phyloP scores from a whole-genome alignment of 2,329 filamentous ascomycete species.

The Aspergillus fijiensis region DNA sequence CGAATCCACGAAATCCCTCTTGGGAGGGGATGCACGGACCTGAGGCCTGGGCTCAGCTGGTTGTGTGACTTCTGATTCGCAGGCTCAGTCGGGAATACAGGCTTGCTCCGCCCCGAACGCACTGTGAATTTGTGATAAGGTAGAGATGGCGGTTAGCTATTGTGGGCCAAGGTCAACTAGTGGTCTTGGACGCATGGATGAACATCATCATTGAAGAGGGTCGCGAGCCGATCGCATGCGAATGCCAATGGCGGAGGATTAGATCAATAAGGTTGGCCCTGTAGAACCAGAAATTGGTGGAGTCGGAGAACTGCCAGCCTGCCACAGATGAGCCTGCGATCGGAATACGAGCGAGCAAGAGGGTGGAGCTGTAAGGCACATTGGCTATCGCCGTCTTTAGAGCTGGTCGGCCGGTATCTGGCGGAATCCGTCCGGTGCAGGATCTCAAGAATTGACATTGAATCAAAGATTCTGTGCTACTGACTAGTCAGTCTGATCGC shows the following conservation, averaged over 20 bases:
- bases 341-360: not conserved
- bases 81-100: not conserved
- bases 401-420: not conserved
- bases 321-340: constrained; percentile 4
- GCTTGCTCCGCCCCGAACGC: constrained; percentile 8
- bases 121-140: constrained; percentile 9
- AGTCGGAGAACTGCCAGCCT: not conserved
- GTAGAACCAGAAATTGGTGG: not conserved
- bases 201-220: not conserved
- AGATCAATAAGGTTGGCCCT: not conserved
- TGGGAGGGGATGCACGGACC: constrained; percentile 1
- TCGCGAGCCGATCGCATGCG: not conserved
- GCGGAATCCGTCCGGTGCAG: constrained; percentile 3
- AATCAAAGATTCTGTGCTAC: constrained; percentile 11
- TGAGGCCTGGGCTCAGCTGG: not conserved
- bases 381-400: not conserved
- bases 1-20: not conserved
- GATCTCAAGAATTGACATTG: constrained; percentile 10
- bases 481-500: constrained; percentile 8
- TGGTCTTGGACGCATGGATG: constrained; percentile 6
- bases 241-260: not conserved
- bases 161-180: constrained; percentile 8
- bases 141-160: constrained; percentile 4
- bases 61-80: constrained; percentile 3
- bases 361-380: constrained; percentile 6